A percentile compares a stretch with the other conserved stretches of the same genome.
phyloP scores from a whole-genome alignment of 1,139 yeast genomes.

The Pichia sp. region DNA sequence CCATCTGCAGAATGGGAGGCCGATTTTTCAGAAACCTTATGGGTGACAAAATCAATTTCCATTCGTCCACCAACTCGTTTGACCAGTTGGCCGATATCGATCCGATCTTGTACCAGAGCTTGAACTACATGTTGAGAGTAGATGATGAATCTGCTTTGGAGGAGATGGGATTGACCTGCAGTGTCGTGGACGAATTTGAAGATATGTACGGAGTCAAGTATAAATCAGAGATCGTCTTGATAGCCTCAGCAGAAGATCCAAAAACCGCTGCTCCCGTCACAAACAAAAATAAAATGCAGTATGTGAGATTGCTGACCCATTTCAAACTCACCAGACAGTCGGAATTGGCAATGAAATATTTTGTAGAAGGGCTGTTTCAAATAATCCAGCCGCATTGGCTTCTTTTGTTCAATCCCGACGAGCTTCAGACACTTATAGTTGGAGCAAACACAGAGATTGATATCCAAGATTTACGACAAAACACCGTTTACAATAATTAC shows the following conservation, averaged over 20 bases:
- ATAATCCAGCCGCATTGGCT: conserved; percentile 72
- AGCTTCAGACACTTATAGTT: conserved; percentile 76
- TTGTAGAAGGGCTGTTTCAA: conserved; percentile 62
- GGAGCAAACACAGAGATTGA: conserved; percentile 72
- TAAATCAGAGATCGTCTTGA: conserved; percentile 43
- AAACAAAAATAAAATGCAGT: conserved; percentile 56
- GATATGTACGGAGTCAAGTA: conserved; percentile 16
- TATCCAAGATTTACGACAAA: conserved; percentile 53
- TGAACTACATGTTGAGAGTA: conserved; percentile 56
- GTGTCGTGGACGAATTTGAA: conserved; percentile 41
- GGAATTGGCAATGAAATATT: conserved; percentile 50
- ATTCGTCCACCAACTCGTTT: conserved; percentile 44
- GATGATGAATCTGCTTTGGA: conserved; percentile 43
- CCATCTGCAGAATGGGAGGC: conserved; percentile 39
- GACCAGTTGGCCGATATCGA: conserved; percentile 77
- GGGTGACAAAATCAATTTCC: conserved; percentile 15
- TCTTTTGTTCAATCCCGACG: conserved; percentile 74
- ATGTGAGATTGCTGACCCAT: conserved; percentile 70
- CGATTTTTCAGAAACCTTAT: conserved; percentile 6
- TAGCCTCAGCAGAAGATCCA: conserved; percentile 27
- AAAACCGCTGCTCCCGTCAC: conserved; percentile 27
- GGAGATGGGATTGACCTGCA: conserved; percentile 57
- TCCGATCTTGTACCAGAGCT: conserved; percentile 51
- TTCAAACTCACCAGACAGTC: conserved; percentile 66
- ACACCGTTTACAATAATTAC: conserved; percentile 61